Evolutionary conservation across 352 stramenopile species (phyloP).

Genomic region (Phytophthora cactorum): DNA sequence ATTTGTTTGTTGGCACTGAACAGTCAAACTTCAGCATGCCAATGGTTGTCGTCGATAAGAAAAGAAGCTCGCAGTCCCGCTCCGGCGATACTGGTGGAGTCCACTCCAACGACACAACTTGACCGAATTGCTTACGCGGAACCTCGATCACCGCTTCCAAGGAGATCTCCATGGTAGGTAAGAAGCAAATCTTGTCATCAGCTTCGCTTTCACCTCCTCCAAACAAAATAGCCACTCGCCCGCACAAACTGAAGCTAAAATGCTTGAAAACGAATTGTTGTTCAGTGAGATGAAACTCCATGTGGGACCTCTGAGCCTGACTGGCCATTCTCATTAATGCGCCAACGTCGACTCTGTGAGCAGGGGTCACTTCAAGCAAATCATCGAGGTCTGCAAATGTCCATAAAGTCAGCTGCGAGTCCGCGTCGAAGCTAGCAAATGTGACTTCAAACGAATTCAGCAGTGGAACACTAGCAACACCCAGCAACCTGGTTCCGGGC

Average conservation of each 20-base stretch:
- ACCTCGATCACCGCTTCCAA: conserved; percentile 64
- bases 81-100: conserved; percentile 59
- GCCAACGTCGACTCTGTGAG: conserved; percentile 49
- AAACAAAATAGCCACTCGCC: conserved; percentile 64
- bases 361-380: conserved; percentile 42
- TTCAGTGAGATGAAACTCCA: conserved; percentile 49
- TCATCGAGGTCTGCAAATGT: conserved; percentile 65
- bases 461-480: conserved; percentile 50
- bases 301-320: conserved; percentile 28
- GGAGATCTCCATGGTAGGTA: conserved; percentile 53
- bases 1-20: conserved; percentile 46
- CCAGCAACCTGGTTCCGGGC: conserved; percentile 32
- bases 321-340: conserved; percentile 37
- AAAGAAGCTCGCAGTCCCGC: conserved; percentile 63
- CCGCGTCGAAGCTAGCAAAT: conserved; percentile 52
- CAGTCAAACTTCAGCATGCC: conserved; percentile 67
- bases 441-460: conserved; percentile 56
- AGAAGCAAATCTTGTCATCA: conserved; percentile 55
- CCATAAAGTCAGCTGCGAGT: conserved; percentile 56
- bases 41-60: conserved; percentile 69
- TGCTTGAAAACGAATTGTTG: conserved; percentile 54
- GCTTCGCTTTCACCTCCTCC: conserved; percentile 31
- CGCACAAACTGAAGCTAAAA: conserved; percentile 61
- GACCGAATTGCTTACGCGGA: conserved; percentile 64
- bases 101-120: conserved; percentile 69